Base-by-base conservation (phyloP, 1,284 basidiomycete species). In the Ganoderma multipileum region DNA sequence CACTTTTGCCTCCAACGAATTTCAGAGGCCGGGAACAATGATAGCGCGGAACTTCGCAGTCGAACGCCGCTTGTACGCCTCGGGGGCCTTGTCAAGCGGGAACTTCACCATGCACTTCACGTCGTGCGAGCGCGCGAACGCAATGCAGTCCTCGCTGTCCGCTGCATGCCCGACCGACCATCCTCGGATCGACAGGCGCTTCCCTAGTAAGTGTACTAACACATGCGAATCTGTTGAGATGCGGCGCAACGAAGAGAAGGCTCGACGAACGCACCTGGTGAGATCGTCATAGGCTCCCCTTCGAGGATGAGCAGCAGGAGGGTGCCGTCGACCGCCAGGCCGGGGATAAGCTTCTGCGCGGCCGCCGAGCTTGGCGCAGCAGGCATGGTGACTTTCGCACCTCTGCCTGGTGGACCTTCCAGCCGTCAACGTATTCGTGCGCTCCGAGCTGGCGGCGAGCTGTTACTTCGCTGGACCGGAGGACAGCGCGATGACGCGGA, bases 361-460 rank as follows among this genome's bases (percentile, higher is more conserved):
- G 62, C 68, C 4, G 71, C 64, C 14, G 73, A 16, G 67, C 64
- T 73, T 3, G 76, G 78, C 18, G 76, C 76, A 12, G 76, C 78
- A 68, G 68, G 71, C 67, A 78, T 71, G 54, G 78, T 74, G 23
- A 78, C 72, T 44, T 76, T 75, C n/a, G 76, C 78, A 28, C 78
- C 28, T 68, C 71, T 1, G 67, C 75, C 47, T 74, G 73, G 65
- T 78, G 68, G 14, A 70, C 71, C 44, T 71, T 66, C 4, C 76
- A 76, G 38, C 73, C 72, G 65, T 78, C 77, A 50, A 80, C 70
- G 68, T 77, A 78, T 11, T 71, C 73, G 54, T 76, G 62, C 0
- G 77, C 79, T 18, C 79, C 79, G 20, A 80, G 74, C 28, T 69
- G 12, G 65, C 64, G 41, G 79, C 74, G 6, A 80, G 71, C 3